Base-by-base conservation (phyloP, 257 asterid genomes). In the Knoxia roxburghii region DNA sequence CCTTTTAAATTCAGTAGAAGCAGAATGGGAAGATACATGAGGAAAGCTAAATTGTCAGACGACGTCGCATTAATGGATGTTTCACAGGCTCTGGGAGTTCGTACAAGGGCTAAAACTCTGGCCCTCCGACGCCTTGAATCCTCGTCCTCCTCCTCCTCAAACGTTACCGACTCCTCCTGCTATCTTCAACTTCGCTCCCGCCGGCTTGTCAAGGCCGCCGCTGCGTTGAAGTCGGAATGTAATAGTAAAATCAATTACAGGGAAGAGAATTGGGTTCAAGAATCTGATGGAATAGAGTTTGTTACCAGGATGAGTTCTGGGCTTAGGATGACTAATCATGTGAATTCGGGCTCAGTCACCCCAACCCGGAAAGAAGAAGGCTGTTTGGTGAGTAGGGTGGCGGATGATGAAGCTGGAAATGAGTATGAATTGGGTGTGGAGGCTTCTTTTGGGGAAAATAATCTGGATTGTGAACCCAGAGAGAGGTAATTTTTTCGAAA, bases 71-170 rank as follows among this genome's bases (percentile, higher is more conserved):
- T 83, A 3, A 80, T 69, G 80, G 95, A 89, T n/a, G 81, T 69
- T 49, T 72, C 87, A 0, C 86, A 82, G 48, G 67, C 78, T 49
- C 79, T 83, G 35, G 96, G 95, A 21, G 95, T 86, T 5, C 88
- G 84, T n/a, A 87, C 95, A 15, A 85, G 89, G 65, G 84, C 95
- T 64, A 86, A 82, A 85, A 82, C 88, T 86, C 84, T 85, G 79
- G 86, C 91, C 3, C 85, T 89, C 13, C 95, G 77, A 43, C 84
- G 88, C 73, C 85, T 77, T 2, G 80, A 79, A 17, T 65, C 82
- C 21, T 27, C 69, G 30, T 2, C 52, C 21, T 30, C 39, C 37
- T 65, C 82, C 21, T 27, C 69, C 41, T 2, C 52, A n/a, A 35
- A 40, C 37, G 27, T 8, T 26, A 30, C 68, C 6, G 75, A 71